A percentile compares a stretch with the other conserved stretches of the same genome.
phyloP scores from a whole-genome alignment of 2,329 filamentous ascomycete species.

The Aspergillus tubingensis region DNA sequence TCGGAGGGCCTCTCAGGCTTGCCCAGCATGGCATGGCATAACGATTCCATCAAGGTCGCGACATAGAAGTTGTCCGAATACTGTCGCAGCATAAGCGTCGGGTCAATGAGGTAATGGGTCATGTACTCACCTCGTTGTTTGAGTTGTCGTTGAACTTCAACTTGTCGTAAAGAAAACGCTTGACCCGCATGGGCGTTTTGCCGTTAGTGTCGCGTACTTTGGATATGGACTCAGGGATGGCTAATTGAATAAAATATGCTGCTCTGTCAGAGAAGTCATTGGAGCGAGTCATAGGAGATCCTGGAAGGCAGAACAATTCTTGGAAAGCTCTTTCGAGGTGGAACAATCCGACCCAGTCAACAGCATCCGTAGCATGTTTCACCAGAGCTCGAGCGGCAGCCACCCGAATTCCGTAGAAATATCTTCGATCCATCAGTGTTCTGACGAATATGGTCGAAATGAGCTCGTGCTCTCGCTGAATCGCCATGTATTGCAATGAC shows the following conservation, averaged over 20 bases:
- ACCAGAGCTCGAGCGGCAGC: constrained; percentile 80
- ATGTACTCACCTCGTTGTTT: constrained; percentile 62
- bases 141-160: constrained; percentile 93
- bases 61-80: constrained; percentile 91
- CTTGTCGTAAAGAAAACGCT: constrained; percentile 83
- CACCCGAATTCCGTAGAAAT: constrained; percentile 88
- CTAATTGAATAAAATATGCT: constrained; percentile 79
- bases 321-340: constrained; percentile 86
- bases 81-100: constrained; percentile 31
- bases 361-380: constrained; percentile 70
- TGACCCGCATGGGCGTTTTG: constrained; percentile 75
- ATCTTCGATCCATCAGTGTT: constrained; percentile 86
- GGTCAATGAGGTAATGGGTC: neutral
- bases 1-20: constrained; percentile 42
- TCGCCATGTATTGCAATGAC: constrained; percentile 73
- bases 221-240: constrained; percentile 79
- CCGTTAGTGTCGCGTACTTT: constrained; percentile 73
- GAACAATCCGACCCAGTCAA: constrained; percentile 75
- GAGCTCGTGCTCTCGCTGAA: constrained; percentile 70
- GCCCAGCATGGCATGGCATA: constrained; percentile 58
- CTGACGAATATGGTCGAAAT: constrained; percentile 86
- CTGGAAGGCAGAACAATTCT: constrained; percentile 81
- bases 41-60: constrained; percentile 69
- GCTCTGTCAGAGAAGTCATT: constrained; percentile 91
- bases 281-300: constrained; percentile 74